Conservation (phyloP, 2,329 filamentous ascomycete genomes). For the Epichloe coenophiala region DNA sequence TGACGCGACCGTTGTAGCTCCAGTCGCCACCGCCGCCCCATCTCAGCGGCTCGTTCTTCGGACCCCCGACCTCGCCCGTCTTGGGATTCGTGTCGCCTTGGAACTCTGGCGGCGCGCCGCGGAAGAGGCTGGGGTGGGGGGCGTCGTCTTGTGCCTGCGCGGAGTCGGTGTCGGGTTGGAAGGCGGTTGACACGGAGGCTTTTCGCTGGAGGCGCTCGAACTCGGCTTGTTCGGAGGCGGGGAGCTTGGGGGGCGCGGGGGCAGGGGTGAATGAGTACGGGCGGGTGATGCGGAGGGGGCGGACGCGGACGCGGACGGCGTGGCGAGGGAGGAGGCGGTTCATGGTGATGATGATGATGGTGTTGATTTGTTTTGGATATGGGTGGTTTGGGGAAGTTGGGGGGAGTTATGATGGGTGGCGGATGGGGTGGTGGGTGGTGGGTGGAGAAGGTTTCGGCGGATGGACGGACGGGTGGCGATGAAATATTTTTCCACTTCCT, state of each 20-base stretch:
- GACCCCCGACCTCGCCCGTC: conserved; percentile 90
- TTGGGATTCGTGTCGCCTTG: conserved; percentile 82
- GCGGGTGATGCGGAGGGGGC: not conserved
- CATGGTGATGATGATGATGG: not conserved
- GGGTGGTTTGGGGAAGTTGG: too few relatives aligned
- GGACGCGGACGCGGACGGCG: not conserved
- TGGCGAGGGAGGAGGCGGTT: conserved; percentile 4
- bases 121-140: conserved; percentile 46
- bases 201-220: conserved; percentile 74
- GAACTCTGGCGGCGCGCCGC: conserved; percentile 80
- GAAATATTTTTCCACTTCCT: too few relatives aligned
- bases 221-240: conserved; percentile 76
- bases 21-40: conserved; percentile 70
- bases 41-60: conserved; percentile 82
- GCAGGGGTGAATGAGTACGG: conserved; percentile 32
- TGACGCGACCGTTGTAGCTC: conserved; percentile 91
- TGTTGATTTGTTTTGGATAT: too few relatives aligned
- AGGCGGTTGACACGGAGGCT: conserved; percentile 32
- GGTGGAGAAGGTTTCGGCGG: too few relatives aligned
- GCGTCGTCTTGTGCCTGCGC: conserved; percentile 2
- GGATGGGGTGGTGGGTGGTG: too few relatives aligned
- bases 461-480: too few relatives aligned
- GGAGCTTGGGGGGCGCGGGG: conserved; percentile 73
- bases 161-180: conserved; percentile 13
- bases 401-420: too few relatives aligned